A percentile compares a stretch with the other conserved stretches of the same genome.
phyloP scores from a whole-genome alignment of 1,139 yeast genomes.

The Yarrowia galli region DNA sequence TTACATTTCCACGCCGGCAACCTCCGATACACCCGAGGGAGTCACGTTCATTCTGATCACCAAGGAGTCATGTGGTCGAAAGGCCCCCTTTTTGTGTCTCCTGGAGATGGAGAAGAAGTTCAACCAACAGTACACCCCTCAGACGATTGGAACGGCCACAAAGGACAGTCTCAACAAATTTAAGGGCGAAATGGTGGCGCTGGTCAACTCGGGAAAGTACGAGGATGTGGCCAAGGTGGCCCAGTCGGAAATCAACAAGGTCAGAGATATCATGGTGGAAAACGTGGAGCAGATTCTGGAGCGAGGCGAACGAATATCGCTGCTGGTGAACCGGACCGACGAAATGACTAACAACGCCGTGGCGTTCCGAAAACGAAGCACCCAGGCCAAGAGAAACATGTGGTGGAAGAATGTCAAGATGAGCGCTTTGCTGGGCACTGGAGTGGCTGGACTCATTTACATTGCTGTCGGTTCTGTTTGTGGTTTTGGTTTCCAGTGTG shows the following conservation, averaged over 20 bases:
- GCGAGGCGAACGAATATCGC: slow-evolving; percentile 80
- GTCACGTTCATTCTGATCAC: slow-evolving; percentile 49
- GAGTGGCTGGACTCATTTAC: slow-evolving; percentile 14
- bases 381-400: slow-evolving; percentile 67
- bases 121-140: slow-evolving; percentile 38
- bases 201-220: slow-evolving; percentile 45
- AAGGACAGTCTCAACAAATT: slow-evolving; percentile 40
- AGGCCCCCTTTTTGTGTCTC: slow-evolving; percentile 50
- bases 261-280: slow-evolving; percentile 54
- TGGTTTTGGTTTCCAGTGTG: slow-evolving; percentile 37
- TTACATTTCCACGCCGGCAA: slow-evolving; percentile 48
- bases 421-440: slow-evolving; percentile 16
- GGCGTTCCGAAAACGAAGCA: slow-evolving; percentile 76
- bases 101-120: slow-evolving; percentile 30
- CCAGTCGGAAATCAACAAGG: slow-evolving; percentile 52
- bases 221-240: slow-evolving; percentile 49
- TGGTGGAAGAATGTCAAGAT: slow-evolving; percentile 50
- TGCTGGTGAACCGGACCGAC: slow-evolving; percentile 82
- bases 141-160: slow-evolving; percentile 41
- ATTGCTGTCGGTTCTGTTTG: slow-evolving; percentile 17
- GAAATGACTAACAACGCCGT: slow-evolving; percentile 71
- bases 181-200: slow-evolving; percentile 42
- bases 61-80: slow-evolving; percentile 46
- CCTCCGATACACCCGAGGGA: slow-evolving; percentile 46
- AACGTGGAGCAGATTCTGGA: slow-evolving; percentile 61